Base-by-base conservation (phyloP, 2,329 filamentous ascomycete species). In the Ambrosiella cleistominuta region DNA sequence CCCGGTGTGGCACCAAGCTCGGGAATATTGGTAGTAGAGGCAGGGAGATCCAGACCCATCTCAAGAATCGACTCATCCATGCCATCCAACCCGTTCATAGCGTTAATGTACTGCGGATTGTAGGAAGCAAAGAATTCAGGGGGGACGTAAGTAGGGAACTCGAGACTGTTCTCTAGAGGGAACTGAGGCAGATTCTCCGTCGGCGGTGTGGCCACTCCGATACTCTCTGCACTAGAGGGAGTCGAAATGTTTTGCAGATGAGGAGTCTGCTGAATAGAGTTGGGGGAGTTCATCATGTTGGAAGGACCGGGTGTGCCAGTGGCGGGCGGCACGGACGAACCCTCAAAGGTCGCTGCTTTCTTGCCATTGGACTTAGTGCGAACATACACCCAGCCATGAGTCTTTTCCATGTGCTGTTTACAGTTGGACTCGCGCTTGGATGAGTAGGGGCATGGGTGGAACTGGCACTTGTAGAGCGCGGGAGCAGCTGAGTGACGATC, bases 321-420 rank as follows among this genome's bases (percentile, higher is more conserved):
- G 27, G 7, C 55, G 35, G 51, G 51, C 17, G 38, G 17, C 47
- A 51, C 35, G 11, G 15, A 17, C 12, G 52, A 38, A 9, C 37
- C 19, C 12, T 54, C 52, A 4, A 15, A 7, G 9, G 52, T 47
- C 11, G 37, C 13, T 3, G 53, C 54, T 68, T 77, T 81, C 72
- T 85, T 87, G 68, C 86, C 86, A 66, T 94, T 95, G 69, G 85
- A 90, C 78, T 96, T 96, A 61, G 88, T 91, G 63, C 91, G 86
- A 58, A 90, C 78, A 64, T 96, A 96, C n/a, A 77, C 76, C 85
- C 88, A 95, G 60, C 84, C 83, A 66, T 97, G 90, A 0, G 88
- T 85, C 71, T 96, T 96, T 74, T 97, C 91, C 90, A 96, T 96
- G 72, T 97, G 90, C 70, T 96, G 91, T 69, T 96, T 96, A 79